phyloP scores from a whole-genome alignment of 345 rosid species.

The Eucalyptus polybractea region DNA sequence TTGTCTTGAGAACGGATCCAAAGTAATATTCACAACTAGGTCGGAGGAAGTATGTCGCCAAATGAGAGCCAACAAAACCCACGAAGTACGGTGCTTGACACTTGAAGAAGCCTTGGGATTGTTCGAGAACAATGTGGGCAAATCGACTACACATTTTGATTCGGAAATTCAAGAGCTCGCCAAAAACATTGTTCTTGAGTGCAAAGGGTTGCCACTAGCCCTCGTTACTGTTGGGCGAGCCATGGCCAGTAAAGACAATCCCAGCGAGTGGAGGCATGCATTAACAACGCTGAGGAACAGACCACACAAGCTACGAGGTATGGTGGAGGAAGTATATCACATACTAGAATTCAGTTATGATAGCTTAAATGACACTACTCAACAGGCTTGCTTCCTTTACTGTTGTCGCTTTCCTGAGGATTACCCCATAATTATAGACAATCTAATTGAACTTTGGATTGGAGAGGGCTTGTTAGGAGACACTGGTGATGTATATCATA shows the following conservation, averaged over 20 bases:
- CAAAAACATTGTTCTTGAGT: not conserved
- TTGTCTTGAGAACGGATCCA: too few relatives aligned
- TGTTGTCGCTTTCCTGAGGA: not conserved
- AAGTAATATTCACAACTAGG: too few relatives aligned
- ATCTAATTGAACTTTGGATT: conserved; percentile 4
- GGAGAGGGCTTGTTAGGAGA: conserved; percentile 2
- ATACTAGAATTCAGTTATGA: not conserved
- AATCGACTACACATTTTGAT: rapidly evolving
- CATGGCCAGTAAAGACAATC: not conserved
- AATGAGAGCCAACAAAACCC: rapidly evolving
- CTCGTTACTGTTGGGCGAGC: not conserved
- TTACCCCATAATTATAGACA: not conserved
- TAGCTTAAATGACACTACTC: rapidly evolving
- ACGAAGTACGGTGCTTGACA: too few relatives aligned
- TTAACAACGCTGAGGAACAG: not conserved
- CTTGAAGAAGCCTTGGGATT: rapidly evolving
- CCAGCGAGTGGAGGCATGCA: not conserved
- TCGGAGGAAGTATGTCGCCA: rapidly evolving
- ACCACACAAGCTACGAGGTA: not conserved
- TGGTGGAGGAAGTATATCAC: not conserved
- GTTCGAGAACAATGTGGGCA: rapidly evolving
- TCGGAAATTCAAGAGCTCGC: rapidly evolving
- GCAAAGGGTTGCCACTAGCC: conserved; percentile 8
- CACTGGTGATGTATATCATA: not conserved
- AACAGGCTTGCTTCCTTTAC: too few relatives aligned